Conservation (phyloP, 202 grass and related monocot genomes). For the Panicum virgatum region DNA sequence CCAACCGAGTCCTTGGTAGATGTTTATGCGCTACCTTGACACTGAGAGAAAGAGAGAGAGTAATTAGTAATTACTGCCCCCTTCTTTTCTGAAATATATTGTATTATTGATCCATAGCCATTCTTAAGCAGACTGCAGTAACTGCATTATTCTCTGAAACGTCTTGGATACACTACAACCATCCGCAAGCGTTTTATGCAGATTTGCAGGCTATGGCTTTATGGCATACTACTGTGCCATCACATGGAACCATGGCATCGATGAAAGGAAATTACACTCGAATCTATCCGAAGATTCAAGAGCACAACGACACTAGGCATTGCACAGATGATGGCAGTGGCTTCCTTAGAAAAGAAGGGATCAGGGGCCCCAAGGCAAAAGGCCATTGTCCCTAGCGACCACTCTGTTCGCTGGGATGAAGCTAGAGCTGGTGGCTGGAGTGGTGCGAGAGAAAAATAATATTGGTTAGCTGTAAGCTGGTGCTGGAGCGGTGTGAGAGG, state of each 20-base stretch:
- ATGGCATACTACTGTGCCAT: too few species aligned
- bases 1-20: not conserved
- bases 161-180: not conserved
- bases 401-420: too few species aligned
- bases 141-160: not conserved
- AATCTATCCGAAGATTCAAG: not conserved
- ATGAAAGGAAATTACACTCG: not conserved
- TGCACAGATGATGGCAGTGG: not conserved
- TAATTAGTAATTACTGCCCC: not conserved
- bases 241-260: not conserved
- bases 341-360: constrained; percentile 1
- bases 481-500: too few species aligned
- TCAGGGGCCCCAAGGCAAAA: not conserved
- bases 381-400: constrained; percentile 16
- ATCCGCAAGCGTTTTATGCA: not conserved
- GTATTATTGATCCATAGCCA: not conserved
- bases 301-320: not conserved
- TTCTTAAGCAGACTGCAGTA: too few species aligned
- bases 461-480: too few species aligned
- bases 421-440: too few species aligned
- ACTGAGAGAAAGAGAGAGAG: too few species aligned
- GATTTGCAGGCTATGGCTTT: too few species aligned
- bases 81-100: not conserved
- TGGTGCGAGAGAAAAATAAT: too few species aligned
- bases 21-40: constrained; percentile 22